These are phyloP conservation scores for Graphiopsis chlorocephala DNA, from an alignment of 2,329 filamentous ascomycete genomes.

Conservation along the genomic window DNA sequence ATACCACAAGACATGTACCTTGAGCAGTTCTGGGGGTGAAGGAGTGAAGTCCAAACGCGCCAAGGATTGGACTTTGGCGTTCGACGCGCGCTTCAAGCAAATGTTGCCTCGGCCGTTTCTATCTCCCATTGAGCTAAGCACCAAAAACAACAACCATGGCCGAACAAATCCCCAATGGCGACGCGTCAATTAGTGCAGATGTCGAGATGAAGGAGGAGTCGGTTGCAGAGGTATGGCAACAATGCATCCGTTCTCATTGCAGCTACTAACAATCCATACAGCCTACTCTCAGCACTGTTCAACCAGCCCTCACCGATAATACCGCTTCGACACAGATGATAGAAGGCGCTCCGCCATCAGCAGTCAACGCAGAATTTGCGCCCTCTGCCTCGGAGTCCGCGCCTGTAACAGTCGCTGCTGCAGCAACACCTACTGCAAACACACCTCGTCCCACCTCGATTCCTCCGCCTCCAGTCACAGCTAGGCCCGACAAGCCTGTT, in stretches of 20 bases:
- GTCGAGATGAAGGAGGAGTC: slow-evolving; percentile 38
- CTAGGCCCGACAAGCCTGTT: slow-evolving; percentile 38
- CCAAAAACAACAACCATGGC: slow-evolving; percentile 25
- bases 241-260: slow-evolving; percentile 8
- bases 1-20: too few species aligned
- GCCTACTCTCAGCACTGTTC: slow-evolving; percentile 16
- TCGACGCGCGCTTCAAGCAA: background rate
- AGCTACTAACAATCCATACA: slow-evolving; percentile 10
- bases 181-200: slow-evolving; percentile 23
- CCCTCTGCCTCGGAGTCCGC: background rate
- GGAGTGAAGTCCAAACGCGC: slow-evolving; percentile 10
- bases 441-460: slow-evolving; percentile 27
- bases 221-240: slow-evolving; percentile 23
- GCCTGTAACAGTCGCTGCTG: slow-evolving; percentile 19
- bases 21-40: background rate
- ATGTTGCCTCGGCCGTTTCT: background rate
- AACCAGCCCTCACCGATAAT: slow-evolving; percentile 26
- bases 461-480: slow-evolving; percentile 30
- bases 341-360: slow-evolving; percentile 9
- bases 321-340: slow-evolving; percentile 26
- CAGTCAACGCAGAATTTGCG: background rate
- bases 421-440: slow-evolving; percentile 25
- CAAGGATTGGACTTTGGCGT: slow-evolving; percentile 6
- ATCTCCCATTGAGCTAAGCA: background rate
- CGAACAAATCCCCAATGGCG: slow-evolving; percentile 28